Base-by-base conservation (phyloP, 2,329 filamentous ascomycete species). In the Botrytis fragariae region DNA sequence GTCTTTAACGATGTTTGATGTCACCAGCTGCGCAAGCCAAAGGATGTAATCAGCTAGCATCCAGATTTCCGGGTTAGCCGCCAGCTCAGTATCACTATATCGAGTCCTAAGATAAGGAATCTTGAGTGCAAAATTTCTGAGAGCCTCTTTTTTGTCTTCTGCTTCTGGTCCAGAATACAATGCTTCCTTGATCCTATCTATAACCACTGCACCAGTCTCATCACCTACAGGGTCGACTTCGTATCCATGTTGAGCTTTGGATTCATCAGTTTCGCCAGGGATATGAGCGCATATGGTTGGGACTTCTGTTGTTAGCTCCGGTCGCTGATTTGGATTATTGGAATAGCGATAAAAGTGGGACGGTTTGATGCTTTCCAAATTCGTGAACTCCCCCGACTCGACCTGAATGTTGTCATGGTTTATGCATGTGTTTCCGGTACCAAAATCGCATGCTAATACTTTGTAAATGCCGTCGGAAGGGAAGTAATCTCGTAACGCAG, bases 201-300 rank as follows among this genome's bases (percentile, higher is more conserved):
- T 25, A 61, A 61, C 9, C 9, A 61, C 32, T 61, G 20, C 59
- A 18, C 32, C 20, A 61, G 59, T 61, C 20, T 61, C 32, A 61
- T 37, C 35, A 10, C 59, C 32, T 37, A 37, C 18, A 61, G 59
- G 35, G 32, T 61, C 32, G 32, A 61, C 32, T 61, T 61, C 20
- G 59, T 61, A 61, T 61, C 59, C 32, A 61, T 61, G 20, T 39
- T 61, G 59, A 61, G 20, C 59, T 61, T 61, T 61, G 32, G 32
- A 61, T 61, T 61, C 59, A 61, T 61, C 32, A 25, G 35, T 61
- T 61, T 61, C 32, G 32, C 59, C 59, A 61, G 20, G 32, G 20
- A 61, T 37, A 25, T 61, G 20, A 39, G 32, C 32, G 18, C 20
- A 61, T 61, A 61, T 37, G 25, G 32, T 61, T 12, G 32, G 32